Conservation (phyloP, 805 yeast species). For the Lachancea thermotolerans region DNA sequence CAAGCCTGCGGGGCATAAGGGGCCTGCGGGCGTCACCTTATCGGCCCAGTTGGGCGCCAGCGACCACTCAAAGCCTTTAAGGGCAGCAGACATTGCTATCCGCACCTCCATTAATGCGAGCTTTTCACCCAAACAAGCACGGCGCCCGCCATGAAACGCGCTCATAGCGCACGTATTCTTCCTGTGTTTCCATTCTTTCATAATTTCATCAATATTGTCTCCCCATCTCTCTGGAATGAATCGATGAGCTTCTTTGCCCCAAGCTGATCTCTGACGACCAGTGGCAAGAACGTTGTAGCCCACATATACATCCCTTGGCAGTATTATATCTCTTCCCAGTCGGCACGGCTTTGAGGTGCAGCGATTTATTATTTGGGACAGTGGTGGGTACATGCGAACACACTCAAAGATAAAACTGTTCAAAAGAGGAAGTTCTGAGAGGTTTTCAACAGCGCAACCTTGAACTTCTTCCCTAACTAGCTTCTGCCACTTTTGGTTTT, state of each 20-base stretch:
- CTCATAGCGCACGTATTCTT: constrained; percentile 43
- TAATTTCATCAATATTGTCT: constrained; percentile 31
- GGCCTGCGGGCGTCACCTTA: constrained; percentile 51
- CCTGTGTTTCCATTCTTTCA: constrained; percentile 35
- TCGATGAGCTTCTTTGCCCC: constrained; percentile 41
- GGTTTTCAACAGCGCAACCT: constrained; percentile 6
- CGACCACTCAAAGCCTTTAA: constrained; percentile 33
- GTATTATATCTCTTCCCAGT: constrained; percentile 37
- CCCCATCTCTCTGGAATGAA: constrained; percentile 54
- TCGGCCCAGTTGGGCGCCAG: constrained; percentile 43
- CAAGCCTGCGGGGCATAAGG: constrained; percentile 43
- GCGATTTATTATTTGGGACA: constrained; percentile 51
- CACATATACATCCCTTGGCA: constrained; percentile 46
- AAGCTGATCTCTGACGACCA: constrained; percentile 37
- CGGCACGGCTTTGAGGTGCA: constrained; percentile 34
- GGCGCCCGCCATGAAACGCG: constrained; percentile 52
- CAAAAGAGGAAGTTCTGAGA: constrained; percentile 25
- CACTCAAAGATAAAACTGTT: constrained; percentile 40
- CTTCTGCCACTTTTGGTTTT: constrained; percentile 33
- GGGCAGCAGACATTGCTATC: constrained; percentile 33
- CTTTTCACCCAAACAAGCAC: constrained; percentile 58
- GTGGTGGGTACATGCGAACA: constrained; percentile 47
- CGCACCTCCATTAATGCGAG: constrained; percentile 44
- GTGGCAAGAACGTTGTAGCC: constrained; percentile 52
- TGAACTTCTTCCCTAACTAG: constrained; percentile 22